Evolutionary conservation across 2,329 filamentous ascomycete species (phyloP), one percentile per base, ranked within the genome.

Genomic region (Ceratocystis alfenasii): DNA sequence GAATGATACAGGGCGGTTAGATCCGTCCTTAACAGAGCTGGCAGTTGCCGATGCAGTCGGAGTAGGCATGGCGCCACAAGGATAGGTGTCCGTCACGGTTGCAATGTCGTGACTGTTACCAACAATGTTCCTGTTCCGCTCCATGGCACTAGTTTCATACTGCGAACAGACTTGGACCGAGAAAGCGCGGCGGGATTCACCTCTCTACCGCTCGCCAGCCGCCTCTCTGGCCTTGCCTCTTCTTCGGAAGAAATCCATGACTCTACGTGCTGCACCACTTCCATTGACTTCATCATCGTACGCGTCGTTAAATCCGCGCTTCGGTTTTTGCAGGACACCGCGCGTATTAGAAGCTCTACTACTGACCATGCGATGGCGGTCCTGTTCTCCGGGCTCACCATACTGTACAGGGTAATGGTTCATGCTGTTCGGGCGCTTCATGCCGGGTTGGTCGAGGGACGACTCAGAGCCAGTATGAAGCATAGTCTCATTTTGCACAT

Each of bases 231-330:
- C 89, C 77, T 87, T 90, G 66, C 89, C 90, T 74, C 92, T 84
- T 74, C 92, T 83, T 71, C 94, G 83, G 80, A 99, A 99, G 76
- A 97, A 96, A 77, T 99, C 93, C 92, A 99, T 97, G 48, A 99
- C 94, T 73, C 90, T 86, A 74, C 92, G 87, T 15, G 92, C 91
- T 2, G 91, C 89, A 57, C 93, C 93, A 41, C 86, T 86, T 72
- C 91, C 86, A 64, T 86, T 83, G 64, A 80, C 80, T 62, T 84
- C 82, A 70, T 90, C 87, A 68, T 96, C 90, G 74, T 95, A 96
- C 1, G 89, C 90, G 71, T 96, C 91, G 1, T 84, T 87, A 71
- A 99, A 96, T 17, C 60, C 66, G 70, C 91, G 85, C 76, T 93
- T 91, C 74, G 86, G 87, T 78, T 95, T 96, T 72, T 94, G 88